phyloP scores from a whole-genome alignment of 306 rosid genomes.

The Pueraria montana region DNA sequence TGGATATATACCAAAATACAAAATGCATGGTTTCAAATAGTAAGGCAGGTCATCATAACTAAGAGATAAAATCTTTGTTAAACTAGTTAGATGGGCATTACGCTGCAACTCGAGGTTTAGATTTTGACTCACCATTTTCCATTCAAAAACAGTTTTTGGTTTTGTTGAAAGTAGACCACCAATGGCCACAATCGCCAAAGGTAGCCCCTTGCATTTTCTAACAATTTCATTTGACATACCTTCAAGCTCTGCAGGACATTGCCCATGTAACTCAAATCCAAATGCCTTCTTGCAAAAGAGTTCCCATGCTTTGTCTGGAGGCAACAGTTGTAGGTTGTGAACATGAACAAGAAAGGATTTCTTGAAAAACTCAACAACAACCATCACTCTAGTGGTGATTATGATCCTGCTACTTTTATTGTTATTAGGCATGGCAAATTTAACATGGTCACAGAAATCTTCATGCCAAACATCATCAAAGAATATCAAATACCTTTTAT shows the following conservation, averaged over 20 bases:
- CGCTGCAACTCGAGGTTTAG: not conserved
- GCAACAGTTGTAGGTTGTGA: not conserved
- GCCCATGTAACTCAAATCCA: not conserved
- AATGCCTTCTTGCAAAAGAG: constrained; percentile 39
- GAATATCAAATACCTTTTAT: not conserved
- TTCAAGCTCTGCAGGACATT: constrained; percentile 16
- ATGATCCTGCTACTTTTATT: constrained; percentile 14
- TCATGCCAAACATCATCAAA: constrained; percentile 40
- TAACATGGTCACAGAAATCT: constrained; percentile 9
- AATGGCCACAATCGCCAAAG: constrained; percentile 32
- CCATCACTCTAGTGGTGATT: constrained; percentile 16
- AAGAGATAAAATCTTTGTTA: constrained; percentile 10
- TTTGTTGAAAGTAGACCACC: constrained; percentile 29
- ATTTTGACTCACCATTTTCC: not conserved
- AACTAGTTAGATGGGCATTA: not conserved
- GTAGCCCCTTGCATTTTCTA: not conserved
- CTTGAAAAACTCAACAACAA: constrained; percentile 35
- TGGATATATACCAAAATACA: constrained; percentile 37
- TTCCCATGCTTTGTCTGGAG: constrained; percentile 36
- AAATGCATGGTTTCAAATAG: not conserved
- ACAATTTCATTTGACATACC: constrained; percentile 2
- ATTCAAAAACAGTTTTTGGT: not conserved
- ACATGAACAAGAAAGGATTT: constrained; percentile 15
- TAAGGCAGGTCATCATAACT: constrained; percentile 40
- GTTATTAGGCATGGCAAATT: not conserved